Evolutionary conservation across 2,329 filamentous ascomycete species (phyloP).

Genomic region (Pseudocercospora crystallina): DNA sequence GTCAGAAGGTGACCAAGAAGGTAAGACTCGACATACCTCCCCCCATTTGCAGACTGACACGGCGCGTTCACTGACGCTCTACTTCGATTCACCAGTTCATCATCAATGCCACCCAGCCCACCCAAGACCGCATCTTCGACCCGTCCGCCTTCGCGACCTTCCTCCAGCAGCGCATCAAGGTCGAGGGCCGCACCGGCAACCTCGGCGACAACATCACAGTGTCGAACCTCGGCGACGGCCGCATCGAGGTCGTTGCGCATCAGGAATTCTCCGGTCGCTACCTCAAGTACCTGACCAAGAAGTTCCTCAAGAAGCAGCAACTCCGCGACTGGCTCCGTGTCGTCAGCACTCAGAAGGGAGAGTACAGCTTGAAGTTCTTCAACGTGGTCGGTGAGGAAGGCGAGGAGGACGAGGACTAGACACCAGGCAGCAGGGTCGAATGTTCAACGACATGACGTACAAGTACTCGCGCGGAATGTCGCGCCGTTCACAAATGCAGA

Average conservation of each 20-base stretch:
- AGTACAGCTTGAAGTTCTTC: conserved; percentile 99
- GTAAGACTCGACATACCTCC: conserved; percentile 44
- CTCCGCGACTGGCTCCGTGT: conserved; percentile 99
- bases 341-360: conserved; percentile 94
- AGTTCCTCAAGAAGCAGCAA: conserved; percentile 99
- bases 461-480: too few relatives aligned
- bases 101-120: conserved; percentile 98
- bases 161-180: conserved; percentile 99
- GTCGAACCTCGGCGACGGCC: conserved; percentile 88
- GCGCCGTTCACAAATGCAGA: background rate
- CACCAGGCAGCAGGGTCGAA: too few relatives aligned
- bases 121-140: conserved; percentile 99
- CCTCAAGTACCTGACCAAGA: conserved; percentile 99
- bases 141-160: conserved; percentile 99
- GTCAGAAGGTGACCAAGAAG: conserved; percentile 82
- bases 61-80: conserved; percentile 1
- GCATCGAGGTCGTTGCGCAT: conserved; percentile 96
- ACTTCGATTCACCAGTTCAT: conserved; percentile 66
- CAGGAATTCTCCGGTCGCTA: conserved; percentile 98
- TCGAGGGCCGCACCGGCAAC: conserved; percentile 97
- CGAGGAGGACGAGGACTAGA: conserved; percentile 96
- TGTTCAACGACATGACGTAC: too few relatives aligned
- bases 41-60: background rate
- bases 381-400: conserved; percentile 98
- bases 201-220: conserved; percentile 91